Conservation (phyloP, 495 filamentous ascomycete species). For the Neurospora intermedia region DNA sequence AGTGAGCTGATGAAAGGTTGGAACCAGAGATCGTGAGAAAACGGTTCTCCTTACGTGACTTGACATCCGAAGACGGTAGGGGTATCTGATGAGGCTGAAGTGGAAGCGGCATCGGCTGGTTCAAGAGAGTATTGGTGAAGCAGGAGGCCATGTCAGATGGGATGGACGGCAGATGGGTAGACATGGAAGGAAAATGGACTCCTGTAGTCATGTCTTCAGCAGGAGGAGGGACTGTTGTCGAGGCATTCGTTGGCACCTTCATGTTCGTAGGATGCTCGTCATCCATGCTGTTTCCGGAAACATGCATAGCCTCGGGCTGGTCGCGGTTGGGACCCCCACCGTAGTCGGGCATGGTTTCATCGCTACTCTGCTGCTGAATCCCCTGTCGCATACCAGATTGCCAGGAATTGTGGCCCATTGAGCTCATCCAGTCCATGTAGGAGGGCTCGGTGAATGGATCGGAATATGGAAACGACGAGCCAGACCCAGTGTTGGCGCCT, state of each 20-base stretch:
- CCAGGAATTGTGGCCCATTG: constrained; percentile 2
- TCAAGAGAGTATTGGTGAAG: constrained; percentile 33
- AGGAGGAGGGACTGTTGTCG: constrained; percentile 9
- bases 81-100: constrained; percentile 16
- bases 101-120: constrained; percentile 31
- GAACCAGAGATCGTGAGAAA: constrained; percentile 7
- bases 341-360: constrained; percentile 34
- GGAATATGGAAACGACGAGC: constrained; percentile 11
- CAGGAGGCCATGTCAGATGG: constrained; percentile 27
- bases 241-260: constrained; percentile 32
- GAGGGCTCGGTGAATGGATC: constrained; percentile 29
- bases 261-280: constrained; percentile 19
- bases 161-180: constrained; percentile 6
- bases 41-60: constrained; percentile 30
- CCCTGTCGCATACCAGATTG: constrained; percentile 7
- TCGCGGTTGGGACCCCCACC: constrained; percentile 9
- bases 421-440: constrained; percentile 27
- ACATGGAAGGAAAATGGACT: not conserved
- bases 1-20: constrained; percentile 2
- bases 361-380: constrained; percentile 21
- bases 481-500: constrained; percentile 2
- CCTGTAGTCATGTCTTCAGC: constrained; percentile 6
- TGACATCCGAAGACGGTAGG: constrained; percentile 24
- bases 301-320: constrained; percentile 12
- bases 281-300: constrained; percentile 21